Evolutionary conservation across 139 green algal genomes (phyloP).

Genomic region (Edaphochlamys debaryana): DNA sequence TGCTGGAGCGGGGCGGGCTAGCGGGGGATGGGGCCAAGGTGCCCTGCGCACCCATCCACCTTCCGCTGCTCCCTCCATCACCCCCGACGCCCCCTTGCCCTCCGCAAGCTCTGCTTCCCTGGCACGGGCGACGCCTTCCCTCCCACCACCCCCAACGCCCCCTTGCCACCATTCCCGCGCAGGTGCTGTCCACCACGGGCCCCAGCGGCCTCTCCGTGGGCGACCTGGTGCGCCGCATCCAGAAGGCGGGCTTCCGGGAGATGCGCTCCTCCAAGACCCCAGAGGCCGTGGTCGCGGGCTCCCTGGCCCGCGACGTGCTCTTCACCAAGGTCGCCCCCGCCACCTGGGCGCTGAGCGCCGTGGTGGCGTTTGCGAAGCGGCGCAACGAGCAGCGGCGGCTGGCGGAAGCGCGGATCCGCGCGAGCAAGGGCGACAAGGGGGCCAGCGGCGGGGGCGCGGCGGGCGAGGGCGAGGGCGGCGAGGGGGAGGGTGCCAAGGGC

Average conservation of each 20-base stretch:
- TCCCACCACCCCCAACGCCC: too few relatives aligned
- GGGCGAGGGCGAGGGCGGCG: background rate
- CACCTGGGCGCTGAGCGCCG: slow-evolving; percentile 79
- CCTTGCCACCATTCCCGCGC: too few relatives aligned
- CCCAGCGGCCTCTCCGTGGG: slow-evolving; percentile 74
- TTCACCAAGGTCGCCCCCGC: slow-evolving; percentile 80
- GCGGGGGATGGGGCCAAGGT: too few relatives aligned
- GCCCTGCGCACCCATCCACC: too few relatives aligned
- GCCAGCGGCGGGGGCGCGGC: background rate
- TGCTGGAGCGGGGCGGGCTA: too few relatives aligned
- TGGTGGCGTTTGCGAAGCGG: slow-evolving; percentile 50
- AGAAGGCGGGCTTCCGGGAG: slow-evolving; percentile 81
- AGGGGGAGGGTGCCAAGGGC: background rate
- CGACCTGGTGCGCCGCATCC: slow-evolving; percentile 84
- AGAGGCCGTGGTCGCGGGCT: slow-evolving; percentile 73
- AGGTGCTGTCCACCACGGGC: slow-evolving; percentile 78
- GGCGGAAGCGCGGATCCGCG: background rate
- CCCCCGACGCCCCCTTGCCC: too few relatives aligned
- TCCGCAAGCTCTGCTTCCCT: too few relatives aligned
- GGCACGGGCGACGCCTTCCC: too few relatives aligned
- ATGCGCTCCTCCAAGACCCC: slow-evolving; percentile 68
- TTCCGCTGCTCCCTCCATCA: too few relatives aligned
- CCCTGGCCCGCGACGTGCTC: slow-evolving; percentile 82
- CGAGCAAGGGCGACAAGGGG: background rate
- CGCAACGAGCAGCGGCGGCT: slow-evolving; percentile 9